Evolutionary conservation across 2,329 filamentous ascomycete genomes (phyloP), one percentile per base, ranked within the genome.

Genomic region (Colletotrichum aenigma): DNA sequence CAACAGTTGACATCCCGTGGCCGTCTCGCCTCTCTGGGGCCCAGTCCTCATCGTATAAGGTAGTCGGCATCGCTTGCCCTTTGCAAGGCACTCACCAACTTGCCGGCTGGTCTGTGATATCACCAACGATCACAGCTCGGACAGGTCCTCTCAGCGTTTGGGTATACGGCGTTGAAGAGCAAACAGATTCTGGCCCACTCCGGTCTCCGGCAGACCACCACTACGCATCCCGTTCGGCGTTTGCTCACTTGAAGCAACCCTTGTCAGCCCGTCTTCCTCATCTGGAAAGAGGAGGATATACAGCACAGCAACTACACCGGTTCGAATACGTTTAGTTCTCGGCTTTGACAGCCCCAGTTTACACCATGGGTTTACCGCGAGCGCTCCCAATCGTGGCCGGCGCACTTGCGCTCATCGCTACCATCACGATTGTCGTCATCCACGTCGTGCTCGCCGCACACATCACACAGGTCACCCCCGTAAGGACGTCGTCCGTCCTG

Each of bases 371-470:
- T 61, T 77, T 85, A 43, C 81, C 82, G 72, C 81, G 78, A 30
- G 67, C 81, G 34, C 80, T 87, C 38, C 82, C 83, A n/a, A 80
- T 80, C 48, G 81, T 80, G 70, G 78, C 87, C 71, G 87, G 86
- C 70, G 72, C 79, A 26, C 58, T 84, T 52, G 84, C 87, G 28
- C 78, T 83, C 16, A 78, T 86, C 21, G 82, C 86, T 12, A 88
- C 87, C 5, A 78, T 83, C 6, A 83, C 85, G 16, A 80, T 85
- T 15, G 66, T 88, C 28, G 83, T 83, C 52, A 79, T 89, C 28
- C 83, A 88, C 36, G 81, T 85, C 36, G 80, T 88, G 58, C 81
- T 88, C 38, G 86, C 86, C 21, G 60, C 79, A 80, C 48, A 77
- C 80, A 30, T 81, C 81, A 4, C 75, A 81, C 30, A 82, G 82